Evolutionary conservation across 352 stramenopile species (phyloP).

Genomic region (Globisporangium nodosum): DNA sequence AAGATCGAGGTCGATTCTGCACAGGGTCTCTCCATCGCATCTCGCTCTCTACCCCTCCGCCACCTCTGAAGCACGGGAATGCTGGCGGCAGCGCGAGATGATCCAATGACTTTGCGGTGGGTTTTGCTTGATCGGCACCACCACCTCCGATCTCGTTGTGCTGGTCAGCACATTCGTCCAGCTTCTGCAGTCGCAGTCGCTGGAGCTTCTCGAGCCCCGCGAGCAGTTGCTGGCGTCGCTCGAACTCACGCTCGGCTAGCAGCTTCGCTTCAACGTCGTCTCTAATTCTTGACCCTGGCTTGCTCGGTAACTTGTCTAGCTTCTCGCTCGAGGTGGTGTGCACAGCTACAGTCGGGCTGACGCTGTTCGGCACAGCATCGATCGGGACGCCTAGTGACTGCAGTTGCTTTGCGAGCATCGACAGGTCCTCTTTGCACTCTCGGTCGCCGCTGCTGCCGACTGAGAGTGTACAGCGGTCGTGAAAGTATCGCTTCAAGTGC

Average conservation of each 20-base stretch:
- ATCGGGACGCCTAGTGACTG: constrained; percentile 15
- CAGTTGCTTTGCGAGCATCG: constrained; percentile 24
- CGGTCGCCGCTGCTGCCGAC: neutral
- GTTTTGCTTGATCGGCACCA: neutral
- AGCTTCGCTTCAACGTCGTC: constrained; percentile 14
- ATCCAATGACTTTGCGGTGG: neutral
- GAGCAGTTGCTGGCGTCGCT: constrained; percentile 34
- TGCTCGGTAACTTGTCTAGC: neutral
- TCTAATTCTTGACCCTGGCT: neutral
- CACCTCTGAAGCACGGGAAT: constrained; percentile 1
- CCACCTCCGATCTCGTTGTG: neutral
- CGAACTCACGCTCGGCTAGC: constrained; percentile 20
- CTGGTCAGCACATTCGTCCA: neutral
- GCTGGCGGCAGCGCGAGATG: neutral
- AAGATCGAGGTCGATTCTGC: constrained; percentile 7
- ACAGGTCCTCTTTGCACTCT: constrained; percentile 10
- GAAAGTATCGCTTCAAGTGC: constrained; percentile 31
- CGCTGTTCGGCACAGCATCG: neutral
- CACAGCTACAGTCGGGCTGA: too few relatives aligned
- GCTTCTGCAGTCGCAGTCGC: constrained; percentile 26
- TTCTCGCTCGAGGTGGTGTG: neutral
- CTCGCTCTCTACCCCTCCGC: constrained; percentile 1
- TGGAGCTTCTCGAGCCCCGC: constrained; percentile 39
- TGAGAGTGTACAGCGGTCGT: constrained; percentile 16
- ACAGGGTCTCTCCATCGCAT: constrained; percentile 41